Conservation (phyloP, 768 basidiomycete species). For the Nidularia pulvinata region DNA sequence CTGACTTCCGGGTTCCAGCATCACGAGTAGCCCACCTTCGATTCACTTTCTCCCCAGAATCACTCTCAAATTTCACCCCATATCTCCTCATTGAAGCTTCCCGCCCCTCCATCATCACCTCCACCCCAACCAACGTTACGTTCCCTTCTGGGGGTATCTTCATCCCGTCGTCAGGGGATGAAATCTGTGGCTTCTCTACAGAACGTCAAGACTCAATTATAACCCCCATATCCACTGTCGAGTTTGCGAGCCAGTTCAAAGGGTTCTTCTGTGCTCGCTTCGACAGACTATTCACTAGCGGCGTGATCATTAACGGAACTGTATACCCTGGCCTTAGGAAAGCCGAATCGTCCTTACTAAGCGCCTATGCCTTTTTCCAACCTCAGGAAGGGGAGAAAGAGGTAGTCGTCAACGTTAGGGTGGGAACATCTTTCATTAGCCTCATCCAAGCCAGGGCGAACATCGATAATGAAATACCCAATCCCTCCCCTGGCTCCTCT, state of each 20-base stretch:
- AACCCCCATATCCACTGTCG: conserved; percentile 45
- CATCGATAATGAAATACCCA: conserved; percentile 33
- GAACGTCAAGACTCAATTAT: conserved; percentile 77
- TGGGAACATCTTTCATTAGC: conserved; percentile 78
- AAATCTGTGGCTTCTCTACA: conserved; percentile 55
- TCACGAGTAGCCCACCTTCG: conserved; percentile 77
- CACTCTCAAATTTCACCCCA: conserved; percentile 31
- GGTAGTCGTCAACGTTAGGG: conserved; percentile 21
- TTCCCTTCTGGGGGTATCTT: conserved; percentile 52
- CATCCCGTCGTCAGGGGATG: conserved; percentile 37
- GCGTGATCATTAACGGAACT: conserved; percentile 47
- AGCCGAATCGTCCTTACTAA: conserved; percentile 42
- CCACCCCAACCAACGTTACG: conserved; percentile 41
- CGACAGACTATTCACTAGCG: conserved; percentile 40
- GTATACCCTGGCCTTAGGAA: conserved; percentile 19
- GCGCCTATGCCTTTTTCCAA: conserved; percentile 51
- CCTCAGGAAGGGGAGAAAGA: neutral
- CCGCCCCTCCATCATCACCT: conserved; percentile 60
- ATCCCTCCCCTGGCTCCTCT: conserved; percentile 1
- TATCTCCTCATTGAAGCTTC: conserved; percentile 71
- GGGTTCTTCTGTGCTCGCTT: conserved; percentile 67
- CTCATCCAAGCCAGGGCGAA: conserved; percentile 61
- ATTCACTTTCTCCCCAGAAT: conserved; percentile 54
- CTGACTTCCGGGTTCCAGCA: conserved; percentile 38
- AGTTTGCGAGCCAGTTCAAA: conserved; percentile 36